These are phyloP conservation scores for Wilcoxina mikolae DNA, from an alignment of 495 filamentous ascomycete genomes.

Conservation along the genomic window DNA sequence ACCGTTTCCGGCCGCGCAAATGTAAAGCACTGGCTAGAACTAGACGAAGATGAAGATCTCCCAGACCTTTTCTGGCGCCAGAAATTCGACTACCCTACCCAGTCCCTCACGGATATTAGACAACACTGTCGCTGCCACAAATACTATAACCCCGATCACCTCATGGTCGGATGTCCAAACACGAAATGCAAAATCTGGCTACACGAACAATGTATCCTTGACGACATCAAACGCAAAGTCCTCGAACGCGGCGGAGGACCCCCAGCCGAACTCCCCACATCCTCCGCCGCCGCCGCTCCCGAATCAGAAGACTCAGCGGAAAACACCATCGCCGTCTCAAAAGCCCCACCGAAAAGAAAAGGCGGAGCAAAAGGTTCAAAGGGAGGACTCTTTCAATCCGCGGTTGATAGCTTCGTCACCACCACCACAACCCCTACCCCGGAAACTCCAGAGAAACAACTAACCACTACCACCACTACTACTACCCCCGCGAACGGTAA, in stretches of 20 bases:
- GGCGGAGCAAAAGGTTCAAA: not conserved
- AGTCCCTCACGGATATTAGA: slow-evolving; percentile 34
- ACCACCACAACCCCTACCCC: not conserved
- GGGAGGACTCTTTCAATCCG: too few relatives aligned
- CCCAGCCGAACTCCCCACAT: too few relatives aligned
- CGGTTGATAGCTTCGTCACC: not conserved
- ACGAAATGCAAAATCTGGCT: slow-evolving; percentile 47
- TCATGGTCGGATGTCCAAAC: slow-evolving; percentile 43
- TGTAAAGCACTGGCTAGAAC: slow-evolving; percentile 31
- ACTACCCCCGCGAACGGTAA: not conserved
- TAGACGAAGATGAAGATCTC: slow-evolving; percentile 40
- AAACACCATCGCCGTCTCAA: not conserved
- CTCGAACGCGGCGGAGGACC: not conserved
- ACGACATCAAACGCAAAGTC: slow-evolving; percentile 26
- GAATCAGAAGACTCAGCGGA: not conserved
- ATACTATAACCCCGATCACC: slow-evolving; percentile 48
- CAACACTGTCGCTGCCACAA: slow-evolving; percentile 46
- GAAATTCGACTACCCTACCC: slow-evolving; percentile 37
- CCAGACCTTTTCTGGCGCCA: slow-evolving; percentile 51
- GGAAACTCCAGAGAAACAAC: not conserved
- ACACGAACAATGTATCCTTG: slow-evolving; percentile 46
- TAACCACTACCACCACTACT: not conserved
- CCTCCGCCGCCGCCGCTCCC: not conserved
- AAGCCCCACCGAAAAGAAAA: not conserved
- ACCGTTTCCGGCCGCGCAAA: slow-evolving; percentile 32